Conservation (phyloP, 345 rosid genomes). For the Rhizophora mangle region DNA sequence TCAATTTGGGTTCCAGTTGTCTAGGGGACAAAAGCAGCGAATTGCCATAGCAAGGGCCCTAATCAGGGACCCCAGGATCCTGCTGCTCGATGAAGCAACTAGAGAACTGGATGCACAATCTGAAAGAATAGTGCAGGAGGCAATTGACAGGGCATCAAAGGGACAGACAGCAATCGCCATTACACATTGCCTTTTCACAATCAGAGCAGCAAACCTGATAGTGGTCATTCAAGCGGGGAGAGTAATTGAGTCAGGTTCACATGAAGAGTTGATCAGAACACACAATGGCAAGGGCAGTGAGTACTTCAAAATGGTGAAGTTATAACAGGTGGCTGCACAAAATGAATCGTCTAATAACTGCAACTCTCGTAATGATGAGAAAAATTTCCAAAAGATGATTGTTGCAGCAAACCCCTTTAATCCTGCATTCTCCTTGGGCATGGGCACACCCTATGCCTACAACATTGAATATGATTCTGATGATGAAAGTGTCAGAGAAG, state of each 20-base stretch:
- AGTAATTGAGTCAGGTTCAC: slow-evolving; percentile 61
- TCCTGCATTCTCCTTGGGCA: slow-evolving; percentile 54
- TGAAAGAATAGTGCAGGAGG: slow-evolving; percentile 57
- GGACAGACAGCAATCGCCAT: slow-evolving; percentile 62
- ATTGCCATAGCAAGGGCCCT: slow-evolving; percentile 68
- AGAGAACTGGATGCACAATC: slow-evolving; percentile 71
- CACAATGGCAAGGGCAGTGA: slow-evolving; percentile 40
- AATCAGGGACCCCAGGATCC: slow-evolving; percentile 58
- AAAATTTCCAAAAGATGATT: slow-evolving; percentile 19
- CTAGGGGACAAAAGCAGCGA: slow-evolving; percentile 78
- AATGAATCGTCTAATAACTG: slow-evolving; percentile 22
- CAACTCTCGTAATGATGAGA: slow-evolving; percentile 25
- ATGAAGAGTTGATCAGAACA: slow-evolving; percentile 41
- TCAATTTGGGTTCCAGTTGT: slow-evolving; percentile 61
- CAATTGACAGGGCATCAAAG: slow-evolving; percentile 53
- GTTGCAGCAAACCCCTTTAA: slow-evolving; percentile 47
- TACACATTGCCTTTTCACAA: slow-evolving; percentile 63
- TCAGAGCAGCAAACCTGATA: slow-evolving; percentile 44
- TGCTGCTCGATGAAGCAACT: slow-evolving; percentile 69
- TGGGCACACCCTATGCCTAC: slow-evolving; percentile 59
- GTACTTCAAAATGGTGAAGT: slow-evolving; percentile 46
- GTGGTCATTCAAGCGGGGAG: slow-evolving; percentile 55
- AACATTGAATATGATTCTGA: slow-evolving; percentile 38
- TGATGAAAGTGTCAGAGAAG: slow-evolving; percentile 34
- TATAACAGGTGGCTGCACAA: slow-evolving; percentile 39